A percentile compares a stretch with the other conserved stretches of the same genome.
These are phyloP conservation scores for Niebla homalea DNA, from an alignment of 495 filamentous ascomycete species.

Conservation along the genomic window DNA sequence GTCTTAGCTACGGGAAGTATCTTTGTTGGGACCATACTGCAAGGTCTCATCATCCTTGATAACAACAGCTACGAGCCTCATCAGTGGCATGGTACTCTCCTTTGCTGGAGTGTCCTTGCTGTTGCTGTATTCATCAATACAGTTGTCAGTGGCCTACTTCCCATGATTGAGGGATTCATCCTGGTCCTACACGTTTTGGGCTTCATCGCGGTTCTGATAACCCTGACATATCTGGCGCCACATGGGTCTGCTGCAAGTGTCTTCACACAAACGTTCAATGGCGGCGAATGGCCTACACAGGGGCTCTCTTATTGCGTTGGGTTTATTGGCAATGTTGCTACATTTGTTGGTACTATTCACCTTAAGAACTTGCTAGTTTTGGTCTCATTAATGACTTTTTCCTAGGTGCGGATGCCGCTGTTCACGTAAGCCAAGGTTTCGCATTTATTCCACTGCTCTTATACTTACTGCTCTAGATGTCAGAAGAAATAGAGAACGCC, in stretches of 20 bases:
- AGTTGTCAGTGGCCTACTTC: conserved; percentile 25
- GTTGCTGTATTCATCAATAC: conserved; percentile 32
- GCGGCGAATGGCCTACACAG: conserved; percentile 30
- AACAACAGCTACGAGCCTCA: conserved; percentile 23
- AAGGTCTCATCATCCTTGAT: conserved; percentile 27
- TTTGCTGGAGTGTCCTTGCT: conserved; percentile 28
- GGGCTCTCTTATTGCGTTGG: conserved; percentile 34
- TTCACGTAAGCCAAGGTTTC: conserved; percentile 23
- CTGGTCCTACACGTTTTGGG: conserved; percentile 38
- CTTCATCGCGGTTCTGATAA: conserved; percentile 39
- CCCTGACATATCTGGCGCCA: conserved; percentile 33
- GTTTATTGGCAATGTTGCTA: conserved; percentile 24
- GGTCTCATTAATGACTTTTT: conserved; percentile 15
- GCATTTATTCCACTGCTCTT: background rate
- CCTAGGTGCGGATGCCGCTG: conserved; percentile 30
- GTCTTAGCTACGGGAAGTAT: conserved; percentile 23
- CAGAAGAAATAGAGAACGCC: conserved; percentile 35
- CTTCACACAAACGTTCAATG: conserved; percentile 33
- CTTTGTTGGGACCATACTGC: conserved; percentile 27
- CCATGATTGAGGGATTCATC: conserved; percentile 31
- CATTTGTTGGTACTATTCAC: conserved; percentile 22
- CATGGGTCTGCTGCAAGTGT: conserved; percentile 26
- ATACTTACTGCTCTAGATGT: conserved; percentile 17
- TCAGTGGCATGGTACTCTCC: conserved; percentile 30
- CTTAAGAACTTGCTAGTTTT: background rate